Evolutionary conservation across 805 yeast genomes (phyloP).

Genomic region (Kockiozyma suomiensis): DNA sequence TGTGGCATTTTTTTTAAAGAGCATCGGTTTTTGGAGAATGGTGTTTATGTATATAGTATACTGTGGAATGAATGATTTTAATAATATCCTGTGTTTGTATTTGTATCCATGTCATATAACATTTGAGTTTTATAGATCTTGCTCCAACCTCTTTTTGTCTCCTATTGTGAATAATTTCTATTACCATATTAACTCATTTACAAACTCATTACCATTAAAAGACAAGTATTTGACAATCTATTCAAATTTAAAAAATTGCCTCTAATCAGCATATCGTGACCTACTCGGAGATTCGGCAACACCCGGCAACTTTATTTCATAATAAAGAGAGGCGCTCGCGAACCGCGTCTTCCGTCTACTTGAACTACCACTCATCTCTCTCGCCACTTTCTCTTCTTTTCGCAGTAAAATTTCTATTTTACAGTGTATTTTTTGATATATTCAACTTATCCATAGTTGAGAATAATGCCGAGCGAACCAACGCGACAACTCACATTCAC

Average conservation of each 20-base stretch:
- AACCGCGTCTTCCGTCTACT: not conserved
- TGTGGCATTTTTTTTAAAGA: too few relatives aligned
- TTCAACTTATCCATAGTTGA: not conserved
- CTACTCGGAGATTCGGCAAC: not conserved
- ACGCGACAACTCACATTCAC: constrained; percentile 32
- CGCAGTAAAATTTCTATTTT: too few relatives aligned
- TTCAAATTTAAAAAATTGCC: too few relatives aligned
- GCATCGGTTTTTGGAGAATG: not conserved
- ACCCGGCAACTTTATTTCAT: not conserved
- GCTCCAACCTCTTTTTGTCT: not conserved
- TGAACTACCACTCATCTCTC: not conserved
- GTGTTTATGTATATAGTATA: not conserved
- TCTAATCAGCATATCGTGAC: too few relatives aligned
- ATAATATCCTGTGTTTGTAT: not conserved
- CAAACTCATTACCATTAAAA: not conserved
- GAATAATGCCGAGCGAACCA: constrained; percentile 16
- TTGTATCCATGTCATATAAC: too few relatives aligned
- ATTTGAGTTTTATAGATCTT: too few relatives aligned
- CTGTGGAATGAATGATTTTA: too few relatives aligned
- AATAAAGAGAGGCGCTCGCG: too few relatives aligned
- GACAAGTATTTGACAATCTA: not conserved
- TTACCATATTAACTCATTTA: not conserved
- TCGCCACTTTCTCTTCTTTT: too few relatives aligned
- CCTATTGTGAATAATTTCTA: not conserved
- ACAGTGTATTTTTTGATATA: not conserved